A percentile compares a stretch with the other conserved stretches of the same genome.
Conservation (phyloP, 495 filamentous ascomycete genomes). For the Amphirosellinia nigrospora region DNA sequence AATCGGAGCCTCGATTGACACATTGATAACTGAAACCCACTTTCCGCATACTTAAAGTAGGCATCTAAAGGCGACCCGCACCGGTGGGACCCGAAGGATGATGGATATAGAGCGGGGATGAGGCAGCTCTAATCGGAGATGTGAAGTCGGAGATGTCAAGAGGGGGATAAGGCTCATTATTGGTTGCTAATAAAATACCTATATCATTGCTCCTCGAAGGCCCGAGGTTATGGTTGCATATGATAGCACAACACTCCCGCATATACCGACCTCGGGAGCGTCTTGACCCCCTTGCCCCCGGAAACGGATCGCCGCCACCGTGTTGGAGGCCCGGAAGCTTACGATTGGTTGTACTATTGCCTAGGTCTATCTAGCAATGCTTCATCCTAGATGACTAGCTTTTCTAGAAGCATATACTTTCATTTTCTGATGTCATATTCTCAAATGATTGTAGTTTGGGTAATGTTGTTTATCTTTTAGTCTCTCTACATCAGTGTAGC, state of each 20-base stretch:
- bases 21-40: slow-evolving; percentile 11
- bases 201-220: background rate
- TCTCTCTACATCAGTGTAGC: background rate
- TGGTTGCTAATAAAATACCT: background rate
- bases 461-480: background rate
- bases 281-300: background rate
- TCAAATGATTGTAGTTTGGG: background rate
- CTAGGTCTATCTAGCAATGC: background rate
- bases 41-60: slow-evolving; percentile 10
- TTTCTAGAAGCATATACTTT: background rate
- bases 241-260: background rate
- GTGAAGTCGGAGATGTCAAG: background rate
- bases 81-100: slow-evolving; percentile 6
- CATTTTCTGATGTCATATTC: background rate
- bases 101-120: slow-evolving; percentile 15
- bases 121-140: background rate
- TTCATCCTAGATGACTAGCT: background rate
- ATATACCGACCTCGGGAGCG: slow-evolving; percentile 21
- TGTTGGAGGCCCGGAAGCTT: background rate
- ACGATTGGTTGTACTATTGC: background rate
- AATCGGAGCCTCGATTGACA: slow-evolving; percentile 24
- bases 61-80: slow-evolving; percentile 17
- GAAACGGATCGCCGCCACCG: slow-evolving; percentile 20
- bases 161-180: background rate
- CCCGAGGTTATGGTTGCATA: background rate